Evolutionary conservation across 371 early-diverging fungal species (phyloP).

Genomic region (Mortierella sp.): DNA sequence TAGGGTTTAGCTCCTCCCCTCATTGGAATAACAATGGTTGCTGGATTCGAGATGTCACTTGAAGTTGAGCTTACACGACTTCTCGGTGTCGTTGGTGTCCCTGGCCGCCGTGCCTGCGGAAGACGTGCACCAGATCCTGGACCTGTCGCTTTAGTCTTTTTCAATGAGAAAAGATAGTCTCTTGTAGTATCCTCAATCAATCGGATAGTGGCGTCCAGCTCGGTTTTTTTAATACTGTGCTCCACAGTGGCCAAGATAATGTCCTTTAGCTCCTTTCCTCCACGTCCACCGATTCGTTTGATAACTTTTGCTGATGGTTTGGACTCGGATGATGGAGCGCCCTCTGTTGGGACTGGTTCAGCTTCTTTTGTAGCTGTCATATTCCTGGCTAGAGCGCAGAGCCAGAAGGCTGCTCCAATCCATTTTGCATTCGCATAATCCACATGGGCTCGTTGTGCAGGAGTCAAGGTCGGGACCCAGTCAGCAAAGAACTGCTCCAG

Average conservation of each 20-base stretch:
- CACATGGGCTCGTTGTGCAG: conserved; percentile 39
- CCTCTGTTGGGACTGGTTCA: not conserved
- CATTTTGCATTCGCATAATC: conserved; percentile 40
- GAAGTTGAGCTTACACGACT: conserved; percentile 1
- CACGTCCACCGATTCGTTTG: conserved; percentile 45
- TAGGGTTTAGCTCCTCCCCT: not conserved
- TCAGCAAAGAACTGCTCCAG: conserved; percentile 31
- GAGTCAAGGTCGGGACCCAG: conserved; percentile 24
- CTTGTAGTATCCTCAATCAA: conserved; percentile 19
- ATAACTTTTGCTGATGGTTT: too few species aligned
- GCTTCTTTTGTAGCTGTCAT: conserved; percentile 24
- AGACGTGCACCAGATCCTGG: conserved; percentile 2
- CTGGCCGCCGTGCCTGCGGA: not conserved
- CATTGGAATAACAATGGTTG: not conserved
- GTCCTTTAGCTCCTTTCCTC: conserved; percentile 40
- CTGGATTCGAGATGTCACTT: not conserved
- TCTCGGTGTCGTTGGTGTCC: conserved; percentile 16
- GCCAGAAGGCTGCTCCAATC: conserved; percentile 47
- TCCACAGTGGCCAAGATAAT: conserved; percentile 23
- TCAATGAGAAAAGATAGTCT: conserved; percentile 29
- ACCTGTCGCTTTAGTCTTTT: conserved; percentile 3
- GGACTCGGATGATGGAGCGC: not conserved
- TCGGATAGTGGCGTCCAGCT: conserved; percentile 41
- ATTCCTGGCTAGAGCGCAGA: conserved; percentile 42
- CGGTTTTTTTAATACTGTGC: conserved; percentile 35